Evolutionary conservation across 768 basidiomycete species (phyloP).

Genomic region (Mycena latifolia): DNA sequence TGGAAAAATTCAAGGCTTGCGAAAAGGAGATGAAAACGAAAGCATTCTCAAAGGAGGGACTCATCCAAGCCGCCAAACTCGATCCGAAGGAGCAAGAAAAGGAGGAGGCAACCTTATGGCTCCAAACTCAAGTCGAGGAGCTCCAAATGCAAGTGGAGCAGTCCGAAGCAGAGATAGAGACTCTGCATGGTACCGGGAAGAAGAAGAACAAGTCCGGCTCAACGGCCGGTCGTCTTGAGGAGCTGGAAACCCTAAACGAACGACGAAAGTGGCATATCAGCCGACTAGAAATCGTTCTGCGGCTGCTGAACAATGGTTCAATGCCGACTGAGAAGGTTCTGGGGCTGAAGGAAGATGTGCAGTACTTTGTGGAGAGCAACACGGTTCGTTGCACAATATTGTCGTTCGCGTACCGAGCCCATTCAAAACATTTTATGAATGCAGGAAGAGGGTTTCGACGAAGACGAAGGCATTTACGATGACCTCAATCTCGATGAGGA

Average conservation of each 20-base stretch:
- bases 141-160: conserved; percentile 93
- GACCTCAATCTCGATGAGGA: conserved; percentile 98
- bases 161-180: conserved; percentile 95
- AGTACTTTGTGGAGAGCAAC: conserved; percentile 96
- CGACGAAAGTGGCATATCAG: conserved; percentile 95
- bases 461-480: conserved; percentile 97
- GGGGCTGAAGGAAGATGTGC: conserved; percentile 91
- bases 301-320: conserved; percentile 94
- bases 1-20: conserved; percentile 99
- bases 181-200: conserved; percentile 84
- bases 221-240: conserved; percentile 79
- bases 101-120: conserved; percentile 88
- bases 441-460: conserved; percentile 97
- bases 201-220: conserved; percentile 84
- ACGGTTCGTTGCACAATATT: conserved; percentile 69
- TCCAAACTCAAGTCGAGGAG: conserved; percentile 91
- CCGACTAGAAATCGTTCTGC: conserved; percentile 92
- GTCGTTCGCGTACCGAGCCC: conserved; percentile 16
- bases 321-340: conserved; percentile 85
- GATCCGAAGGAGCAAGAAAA: conserved; percentile 99
- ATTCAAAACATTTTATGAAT: conserved; percentile 38
- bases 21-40: conserved; percentile 99
- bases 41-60: conserved; percentile 98
- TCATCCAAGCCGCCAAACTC: conserved; percentile 92
- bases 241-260: conserved; percentile 92